Conservation (phyloP, 371 early-diverging fungal species). For the Dichotomocladium elegans region DNA sequence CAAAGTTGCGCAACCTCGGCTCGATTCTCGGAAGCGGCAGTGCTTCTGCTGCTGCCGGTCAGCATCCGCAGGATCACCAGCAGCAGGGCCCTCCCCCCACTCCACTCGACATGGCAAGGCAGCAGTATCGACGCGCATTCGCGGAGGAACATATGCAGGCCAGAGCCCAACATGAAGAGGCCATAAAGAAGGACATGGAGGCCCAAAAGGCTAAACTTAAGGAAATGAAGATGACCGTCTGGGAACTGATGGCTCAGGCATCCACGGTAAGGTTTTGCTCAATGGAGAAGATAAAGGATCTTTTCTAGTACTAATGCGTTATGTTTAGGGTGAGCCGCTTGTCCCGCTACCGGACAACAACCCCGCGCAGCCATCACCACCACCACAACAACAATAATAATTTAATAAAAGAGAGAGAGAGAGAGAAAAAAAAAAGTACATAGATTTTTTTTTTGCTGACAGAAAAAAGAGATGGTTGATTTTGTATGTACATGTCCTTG, state of each 20-base stretch:
- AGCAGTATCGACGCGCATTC: slow-evolving; percentile 56
- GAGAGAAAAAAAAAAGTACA: no score
- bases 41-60: no score
- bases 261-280: slow-evolving; percentile 29
- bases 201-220: slow-evolving; percentile 51
- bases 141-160: slow-evolving; percentile 47
- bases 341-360: slow-evolving; percentile 12
- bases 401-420: no score
- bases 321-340: slow-evolving; percentile 14
- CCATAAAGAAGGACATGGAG: slow-evolving; percentile 57
- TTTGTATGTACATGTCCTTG: not conserved
- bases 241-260: slow-evolving; percentile 61
- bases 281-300: not conserved
- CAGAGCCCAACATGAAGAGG: slow-evolving; percentile 52
- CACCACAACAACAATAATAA: not conserved
- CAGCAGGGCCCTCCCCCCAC: slow-evolving; percentile 46
- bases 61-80: slow-evolving; percentile 3
- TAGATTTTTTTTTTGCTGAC: no score
- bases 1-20: slow-evolving; percentile 35
- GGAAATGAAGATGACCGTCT: slow-evolving; percentile 71
- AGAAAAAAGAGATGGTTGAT: no score
- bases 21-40: slow-evolving; percentile 42
- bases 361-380: not conserved
- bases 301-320: not conserved
- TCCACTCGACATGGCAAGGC: slow-evolving; percentile 55